A percentile compares a stretch with the other conserved stretches of the same genome.
Evolutionary conservation across 768 basidiomycete species (phyloP).

Genomic region (Amanita brunnescens): DNA sequence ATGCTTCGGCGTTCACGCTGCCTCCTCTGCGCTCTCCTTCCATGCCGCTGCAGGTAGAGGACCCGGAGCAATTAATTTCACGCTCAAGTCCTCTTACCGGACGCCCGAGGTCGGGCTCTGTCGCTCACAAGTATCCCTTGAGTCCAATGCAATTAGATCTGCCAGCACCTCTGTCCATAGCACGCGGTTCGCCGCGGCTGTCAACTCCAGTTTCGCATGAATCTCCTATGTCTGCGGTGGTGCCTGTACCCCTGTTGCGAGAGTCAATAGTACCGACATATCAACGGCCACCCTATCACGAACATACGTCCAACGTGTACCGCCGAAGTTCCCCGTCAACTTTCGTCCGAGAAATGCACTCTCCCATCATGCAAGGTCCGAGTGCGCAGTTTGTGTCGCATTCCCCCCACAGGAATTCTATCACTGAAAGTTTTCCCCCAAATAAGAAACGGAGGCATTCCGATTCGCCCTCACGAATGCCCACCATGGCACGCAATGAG

Average conservation of each 20-base stretch:
- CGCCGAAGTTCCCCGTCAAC: not conserved
- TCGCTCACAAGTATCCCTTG: slow-evolving; percentile 1
- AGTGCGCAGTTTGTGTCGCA: not conserved
- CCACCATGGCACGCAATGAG: not conserved
- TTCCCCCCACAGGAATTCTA: not conserved
- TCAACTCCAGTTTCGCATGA: not conserved
- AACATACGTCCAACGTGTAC: not conserved
- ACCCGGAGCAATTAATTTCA: slow-evolving; percentile 3
- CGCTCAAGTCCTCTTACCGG: not conserved
- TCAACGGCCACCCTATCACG: not conserved
- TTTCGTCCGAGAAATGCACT: slow-evolving; percentile 1
- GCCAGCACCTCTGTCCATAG: not conserved
- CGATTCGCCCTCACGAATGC: slow-evolving; percentile 1
- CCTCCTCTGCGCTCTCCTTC: slow-evolving; percentile 5
- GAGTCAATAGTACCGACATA: not conserved
- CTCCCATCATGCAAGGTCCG: not conserved
- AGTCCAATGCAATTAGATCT: slow-evolving; percentile 5
- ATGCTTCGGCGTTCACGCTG: not conserved
- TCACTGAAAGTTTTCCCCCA: not conserved
- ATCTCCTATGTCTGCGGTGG: not conserved
- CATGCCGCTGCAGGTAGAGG: slow-evolving; percentile 4
- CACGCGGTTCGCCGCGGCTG: slow-evolving; percentile 4
- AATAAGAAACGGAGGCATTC: slow-evolving; percentile 7
- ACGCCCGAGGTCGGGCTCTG: slow-evolving; percentile 2
- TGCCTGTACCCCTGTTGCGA: not conserved